These are phyloP conservation scores for Magnolia kwangsiensis DNA, from an alignment of 164 flowering plant species.

Conservation along the genomic window DNA sequence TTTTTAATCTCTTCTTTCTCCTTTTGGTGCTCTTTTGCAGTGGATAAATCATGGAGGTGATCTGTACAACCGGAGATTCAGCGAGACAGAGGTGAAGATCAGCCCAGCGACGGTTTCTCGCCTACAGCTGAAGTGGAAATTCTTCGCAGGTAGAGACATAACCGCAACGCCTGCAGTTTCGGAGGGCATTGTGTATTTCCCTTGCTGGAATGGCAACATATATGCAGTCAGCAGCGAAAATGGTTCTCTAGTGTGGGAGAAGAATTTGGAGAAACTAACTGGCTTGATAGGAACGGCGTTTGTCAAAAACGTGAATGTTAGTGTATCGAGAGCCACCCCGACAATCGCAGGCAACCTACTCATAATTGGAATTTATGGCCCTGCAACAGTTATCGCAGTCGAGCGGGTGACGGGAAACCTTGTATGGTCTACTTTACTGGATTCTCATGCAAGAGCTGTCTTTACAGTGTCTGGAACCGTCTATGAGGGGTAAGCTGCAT, in stretches of 20 bases:
- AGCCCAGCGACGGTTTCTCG: background rate
- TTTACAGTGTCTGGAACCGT: constrained; percentile 36
- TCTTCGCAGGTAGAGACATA: constrained; percentile 2
- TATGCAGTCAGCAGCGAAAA: background rate
- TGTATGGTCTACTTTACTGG: constrained; percentile 33
- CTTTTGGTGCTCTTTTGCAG: background rate
- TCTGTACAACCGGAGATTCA: background rate
- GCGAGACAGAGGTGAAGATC: background rate
- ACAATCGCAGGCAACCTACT: constrained; percentile 29
- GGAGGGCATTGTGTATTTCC: background rate
- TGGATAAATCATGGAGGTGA: background rate
- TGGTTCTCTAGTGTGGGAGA: background rate
- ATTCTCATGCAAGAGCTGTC: constrained; percentile 9
- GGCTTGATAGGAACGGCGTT: background rate
- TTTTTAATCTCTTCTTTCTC: background rate
- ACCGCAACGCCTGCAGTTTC: background rate
- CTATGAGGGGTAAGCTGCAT: background rate
- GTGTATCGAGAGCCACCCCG: constrained; percentile 37
- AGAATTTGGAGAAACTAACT: background rate
- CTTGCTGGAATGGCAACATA: constrained; percentile 4
- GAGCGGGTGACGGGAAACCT: constrained; percentile 24
- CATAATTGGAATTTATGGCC: constrained; percentile 42
- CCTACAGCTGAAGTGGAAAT: background rate
- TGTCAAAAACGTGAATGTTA: constrained; percentile 17
- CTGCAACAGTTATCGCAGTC: constrained; percentile 41